Evolutionary conservation across 225 moss, liverwort and hornwort species (phyloP), one percentile per base, ranked within the genome.

Genomic region (Lunularia cruciata): DNA sequence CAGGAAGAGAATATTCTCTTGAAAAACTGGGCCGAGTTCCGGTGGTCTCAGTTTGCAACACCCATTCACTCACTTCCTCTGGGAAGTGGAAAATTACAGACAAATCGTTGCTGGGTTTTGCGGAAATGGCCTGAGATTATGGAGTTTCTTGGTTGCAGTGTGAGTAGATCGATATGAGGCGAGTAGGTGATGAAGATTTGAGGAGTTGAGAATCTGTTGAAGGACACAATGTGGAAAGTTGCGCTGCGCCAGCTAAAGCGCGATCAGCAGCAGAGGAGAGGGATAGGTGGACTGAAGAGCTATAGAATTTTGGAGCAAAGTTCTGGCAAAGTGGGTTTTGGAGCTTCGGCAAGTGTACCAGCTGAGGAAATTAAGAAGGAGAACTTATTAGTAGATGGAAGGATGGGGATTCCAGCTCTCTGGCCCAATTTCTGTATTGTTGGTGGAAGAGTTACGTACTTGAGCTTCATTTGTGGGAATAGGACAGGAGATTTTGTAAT

Each of bases 211-310:
- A 28, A 18, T 46, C 6, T 64, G 43, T 28, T 39, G 28, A 46
- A 27, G 63, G 26, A 11, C 5, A 46, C 8, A 5, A 64, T 64
- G 63, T 45, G 28, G 45, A 64, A 46, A 5, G 0, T 30, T 30
- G 63, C 26, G 30, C 8, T 64, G 15, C 63, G 63, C 31, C 63
- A 64, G 63, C 63, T 64, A 18, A 46, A 18, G 9, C 43, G 46
- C 26, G 5, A 13, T n/a, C 46, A 46, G 2, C 63, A 64, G 46
- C 46, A 31, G 45, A 16, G 63, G 45, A 47, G 63, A 46, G 46
- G 46, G 18, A 10, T 46, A 3, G 43, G 8, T 39, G 14, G 5
- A 3, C 10, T 2, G 37, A 35, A 38, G 3, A 15, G 39, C 35
- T 38, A 11, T 38, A 39, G 38, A 38, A 39, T 20, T 2, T 9